phyloP scores from a whole-genome alignment of 345 rosid genomes.

The Acer saccharum region DNA sequence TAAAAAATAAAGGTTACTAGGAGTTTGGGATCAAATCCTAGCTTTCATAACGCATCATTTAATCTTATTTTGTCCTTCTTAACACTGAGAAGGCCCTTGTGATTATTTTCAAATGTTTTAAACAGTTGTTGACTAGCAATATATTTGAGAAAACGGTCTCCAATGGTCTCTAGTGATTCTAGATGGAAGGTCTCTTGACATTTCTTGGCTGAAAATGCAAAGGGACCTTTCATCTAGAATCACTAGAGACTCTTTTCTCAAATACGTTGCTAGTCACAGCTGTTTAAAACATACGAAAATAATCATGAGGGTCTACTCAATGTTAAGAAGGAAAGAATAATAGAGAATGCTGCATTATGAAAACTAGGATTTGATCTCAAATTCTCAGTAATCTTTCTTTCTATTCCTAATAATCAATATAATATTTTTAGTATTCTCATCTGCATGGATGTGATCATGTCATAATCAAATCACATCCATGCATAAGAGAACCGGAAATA shows the following conservation, averaged over 20 bases:
- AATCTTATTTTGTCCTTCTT: conserved; percentile 61
- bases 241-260: too few relatives aligned
- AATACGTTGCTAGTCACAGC: conserved; percentile 30
- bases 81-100: conserved; percentile 79
- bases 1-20: conserved; percentile 45
- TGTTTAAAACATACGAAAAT: conserved; percentile 52
- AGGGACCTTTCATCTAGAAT: too few relatives aligned
- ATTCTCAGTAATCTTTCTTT: conserved; percentile 55
- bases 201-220: too few relatives aligned
- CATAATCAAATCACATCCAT: too few relatives aligned
- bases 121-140: conserved; percentile 52
- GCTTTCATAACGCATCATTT: conserved; percentile 66
- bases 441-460: neutral
- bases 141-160: conserved; percentile 15
- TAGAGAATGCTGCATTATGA: conserved; percentile 74
- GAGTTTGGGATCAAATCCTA: conserved; percentile 71
- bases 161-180: too few relatives aligned
- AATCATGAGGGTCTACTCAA: conserved; percentile 84
- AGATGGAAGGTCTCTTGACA: too few relatives aligned
- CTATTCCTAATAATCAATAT: neutral
- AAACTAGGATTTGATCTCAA: conserved; percentile 66
- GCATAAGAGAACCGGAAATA: too few relatives aligned
- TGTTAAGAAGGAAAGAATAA: conserved; percentile 54
- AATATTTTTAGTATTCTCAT: conserved; percentile 6
- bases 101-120: conserved; percentile 44